These are phyloP conservation scores for Chaetomiaceae sp. DNA, from an alignment of 2,329 filamentous ascomycete genomes.

Conservation along the genomic window DNA sequence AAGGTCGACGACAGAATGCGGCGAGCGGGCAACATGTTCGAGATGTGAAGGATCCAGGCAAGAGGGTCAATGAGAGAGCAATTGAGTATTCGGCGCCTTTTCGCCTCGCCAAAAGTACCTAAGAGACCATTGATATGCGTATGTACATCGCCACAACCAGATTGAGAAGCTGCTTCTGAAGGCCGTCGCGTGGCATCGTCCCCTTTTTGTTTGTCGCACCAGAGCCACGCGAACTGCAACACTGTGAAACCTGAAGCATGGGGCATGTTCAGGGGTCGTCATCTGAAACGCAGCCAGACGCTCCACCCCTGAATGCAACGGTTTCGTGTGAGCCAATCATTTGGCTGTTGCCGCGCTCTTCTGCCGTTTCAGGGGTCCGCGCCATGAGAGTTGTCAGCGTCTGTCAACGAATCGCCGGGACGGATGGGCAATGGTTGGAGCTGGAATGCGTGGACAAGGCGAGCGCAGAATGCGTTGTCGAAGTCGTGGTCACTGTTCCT, in stretches of 20 bases:
- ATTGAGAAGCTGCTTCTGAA: too few relatives aligned
- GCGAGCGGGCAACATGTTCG: too few relatives aligned
- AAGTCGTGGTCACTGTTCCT: too few relatives aligned
- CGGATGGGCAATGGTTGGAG: not conserved
- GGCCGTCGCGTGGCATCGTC: not conserved
- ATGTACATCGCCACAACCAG: too few relatives aligned
- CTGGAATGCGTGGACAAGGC: not conserved
- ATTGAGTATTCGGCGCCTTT: too few relatives aligned
- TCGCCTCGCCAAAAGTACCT: too few relatives aligned
- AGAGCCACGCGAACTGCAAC: not conserved
- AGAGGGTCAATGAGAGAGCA: too few relatives aligned
- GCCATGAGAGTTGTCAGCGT: not conserved
- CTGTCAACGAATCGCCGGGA: conserved; percentile 7
- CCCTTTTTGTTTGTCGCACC: not conserved
- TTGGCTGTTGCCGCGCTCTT: not conserved
- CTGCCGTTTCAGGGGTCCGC: conserved; percentile 7
- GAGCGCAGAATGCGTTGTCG: too few relatives aligned
- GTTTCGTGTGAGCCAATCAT: conserved; percentile 11
- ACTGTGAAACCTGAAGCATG: not conserved
- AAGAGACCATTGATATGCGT: too few relatives aligned
- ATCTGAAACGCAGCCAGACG: conserved; percentile 11
- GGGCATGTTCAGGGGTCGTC: not conserved
- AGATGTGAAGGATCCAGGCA: too few relatives aligned
- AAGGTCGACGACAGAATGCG: not conserved
- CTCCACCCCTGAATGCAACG: conserved; percentile 1